Base-by-base conservation (phyloP, 768 basidiomycete genomes). In the Boletus edulis region DNA sequence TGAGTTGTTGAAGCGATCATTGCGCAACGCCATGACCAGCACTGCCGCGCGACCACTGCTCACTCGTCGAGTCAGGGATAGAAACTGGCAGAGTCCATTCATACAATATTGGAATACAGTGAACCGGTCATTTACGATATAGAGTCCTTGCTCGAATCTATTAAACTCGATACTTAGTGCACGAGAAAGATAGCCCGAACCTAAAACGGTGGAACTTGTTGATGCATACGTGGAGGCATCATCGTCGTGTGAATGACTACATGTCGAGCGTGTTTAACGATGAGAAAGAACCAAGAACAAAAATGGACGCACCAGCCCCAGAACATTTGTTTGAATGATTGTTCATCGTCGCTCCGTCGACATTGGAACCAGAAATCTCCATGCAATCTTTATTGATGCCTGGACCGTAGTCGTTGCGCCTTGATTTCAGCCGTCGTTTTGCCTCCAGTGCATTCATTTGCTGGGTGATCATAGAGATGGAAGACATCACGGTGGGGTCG, bases 221-320 rank as follows among this genome's bases (percentile, higher is more conserved):
- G 18, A 24, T 58, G 22, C 8, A 12, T n/a, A 34, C 17, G 46
- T n/a, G 35, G 24, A 9, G 32, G 20, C 31, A 14, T 5, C 24
- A 8, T 6, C 46, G 15, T 38, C 27, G 48, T 57, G 39, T 64
- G 53, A 42, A 63, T 41, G 37, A 61, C 62, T 63, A 38, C 7
- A 38, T 2, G 12, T 15, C 17, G 29, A 12, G 15, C n/a, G 13
- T 4, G 13, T 35, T 13, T 15, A 10, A 47, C 9, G 7, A 18
- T 53, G 29, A 55, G 44, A 40, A 34, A 20, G 7, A 17, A 15
- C 12, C 37, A n/a, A 38, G 37, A 5, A 9, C 1, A 22, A 22
- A 11, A 17, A 37, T 12, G 18, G 20, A 57, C 62, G n/a, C 8
- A 63, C 62, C 56, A 20, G 55, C 51, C 10, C 62, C 62, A 32